Percentiles rank a stretch among this genome's conserved stretches.
Conservation (phyloP, 305 asterid species). For the Ilex paraguariensis region DNA sequence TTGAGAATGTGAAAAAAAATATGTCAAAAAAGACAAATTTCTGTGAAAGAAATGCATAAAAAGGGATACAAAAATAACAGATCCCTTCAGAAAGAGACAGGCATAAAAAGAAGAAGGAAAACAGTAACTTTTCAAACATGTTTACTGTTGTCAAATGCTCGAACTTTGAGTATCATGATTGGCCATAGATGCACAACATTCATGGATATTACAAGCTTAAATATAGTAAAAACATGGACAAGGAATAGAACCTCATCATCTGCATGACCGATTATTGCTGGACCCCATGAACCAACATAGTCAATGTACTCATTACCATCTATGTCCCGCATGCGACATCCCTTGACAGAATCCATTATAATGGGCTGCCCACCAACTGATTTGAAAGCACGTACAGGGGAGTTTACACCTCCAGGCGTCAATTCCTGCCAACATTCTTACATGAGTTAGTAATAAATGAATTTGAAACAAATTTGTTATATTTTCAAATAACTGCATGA, state of each 20-base stretch:
- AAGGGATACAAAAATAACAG: too few relatives aligned
- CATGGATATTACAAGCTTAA: neutral
- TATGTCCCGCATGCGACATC: slow-evolving; percentile 91
- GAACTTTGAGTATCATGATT: neutral
- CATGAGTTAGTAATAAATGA: neutral
- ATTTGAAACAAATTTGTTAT: neutral
- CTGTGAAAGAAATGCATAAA: too few relatives aligned
- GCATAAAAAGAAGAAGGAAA: neutral
- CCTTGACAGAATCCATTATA: slow-evolving; percentile 83
- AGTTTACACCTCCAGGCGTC: slow-evolving; percentile 99
- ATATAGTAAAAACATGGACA: neutral
- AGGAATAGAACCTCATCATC: slow-evolving; percentile 76
- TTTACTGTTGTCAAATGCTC: neutral
- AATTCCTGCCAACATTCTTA: slow-evolving; percentile 52
- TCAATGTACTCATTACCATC: slow-evolving; percentile 98
- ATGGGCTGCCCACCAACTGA: slow-evolving; percentile 99
- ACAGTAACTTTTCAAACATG: neutral
- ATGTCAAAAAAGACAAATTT: neutral
- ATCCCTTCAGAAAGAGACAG: neutral
- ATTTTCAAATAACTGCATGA: neutral
- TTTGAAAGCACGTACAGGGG: slow-evolving; percentile 98
- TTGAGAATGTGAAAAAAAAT: neutral
- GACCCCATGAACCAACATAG: slow-evolving; percentile 99
- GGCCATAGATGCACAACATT: neutral
- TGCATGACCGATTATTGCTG: slow-evolving; percentile 98